Evolutionary conservation across 345 rosid genomes (phyloP).

Genomic region (Eucalyptus cloeziana): DNA sequence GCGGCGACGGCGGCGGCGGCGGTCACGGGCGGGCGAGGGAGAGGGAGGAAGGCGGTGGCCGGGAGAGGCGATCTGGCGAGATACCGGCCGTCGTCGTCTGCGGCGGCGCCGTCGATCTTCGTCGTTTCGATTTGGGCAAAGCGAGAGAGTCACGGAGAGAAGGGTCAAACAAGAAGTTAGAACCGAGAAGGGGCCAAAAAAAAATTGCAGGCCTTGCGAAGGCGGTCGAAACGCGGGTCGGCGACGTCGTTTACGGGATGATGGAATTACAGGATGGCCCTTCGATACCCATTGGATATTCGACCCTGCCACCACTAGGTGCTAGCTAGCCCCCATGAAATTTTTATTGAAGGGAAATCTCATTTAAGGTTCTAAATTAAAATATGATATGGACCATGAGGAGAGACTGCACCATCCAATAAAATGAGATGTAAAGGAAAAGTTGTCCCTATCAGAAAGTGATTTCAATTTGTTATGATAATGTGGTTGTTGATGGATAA

Average conservation of each 20-base stretch:
- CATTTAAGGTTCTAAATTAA: not conserved
- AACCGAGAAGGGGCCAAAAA: not conserved
- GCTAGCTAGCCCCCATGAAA: not conserved
- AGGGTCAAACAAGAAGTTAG: not conserved
- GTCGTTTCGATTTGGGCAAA: not conserved
- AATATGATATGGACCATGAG: not conserved
- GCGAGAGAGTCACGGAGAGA: not conserved
- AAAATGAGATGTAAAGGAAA: not conserved
- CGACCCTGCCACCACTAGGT: not conserved
- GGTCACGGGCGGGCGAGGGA: not conserved
- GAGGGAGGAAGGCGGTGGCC: not conserved
- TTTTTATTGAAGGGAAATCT: not conserved
- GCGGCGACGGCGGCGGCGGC: not conserved
- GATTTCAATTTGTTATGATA: fast-evolving
- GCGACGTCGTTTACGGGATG: not conserved
- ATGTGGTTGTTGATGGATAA: not conserved
- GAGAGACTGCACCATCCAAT: not conserved
- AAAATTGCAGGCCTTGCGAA: not conserved
- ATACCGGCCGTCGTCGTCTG: not conserved
- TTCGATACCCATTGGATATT: not conserved
- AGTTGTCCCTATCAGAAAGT: fast-evolving
- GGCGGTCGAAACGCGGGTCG: not conserved
- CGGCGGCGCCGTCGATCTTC: not conserved
- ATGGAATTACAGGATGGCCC: not conserved
- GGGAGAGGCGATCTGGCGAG: not conserved